Conservation (phyloP, 371 early-diverging fungal genomes). For the Syncephalis fuscata region DNA sequence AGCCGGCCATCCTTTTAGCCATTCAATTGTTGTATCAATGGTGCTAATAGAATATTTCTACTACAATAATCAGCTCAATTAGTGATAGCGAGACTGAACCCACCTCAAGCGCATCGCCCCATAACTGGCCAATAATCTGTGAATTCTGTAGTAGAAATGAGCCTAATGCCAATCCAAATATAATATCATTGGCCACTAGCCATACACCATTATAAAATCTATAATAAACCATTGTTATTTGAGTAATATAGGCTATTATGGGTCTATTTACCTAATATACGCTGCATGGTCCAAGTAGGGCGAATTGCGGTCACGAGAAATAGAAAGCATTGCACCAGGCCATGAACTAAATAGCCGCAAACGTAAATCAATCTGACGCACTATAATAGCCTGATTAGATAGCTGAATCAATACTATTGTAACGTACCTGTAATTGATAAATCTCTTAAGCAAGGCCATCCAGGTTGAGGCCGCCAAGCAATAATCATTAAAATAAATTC, state of each 20-base stretch:
- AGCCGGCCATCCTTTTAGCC: conserved; percentile 90
- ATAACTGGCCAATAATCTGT: conserved; percentile 28
- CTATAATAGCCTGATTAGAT: too few relatives aligned
- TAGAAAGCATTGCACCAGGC: conserved; percentile 55
- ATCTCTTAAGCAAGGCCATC: conserved; percentile 21
- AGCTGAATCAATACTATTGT: too few relatives aligned
- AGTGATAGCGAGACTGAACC: too few relatives aligned
- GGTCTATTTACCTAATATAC: conserved; percentile 45
- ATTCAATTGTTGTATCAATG: conserved; percentile 57
- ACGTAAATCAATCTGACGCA: conserved; percentile 64
- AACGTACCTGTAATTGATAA: conserved; percentile 32
- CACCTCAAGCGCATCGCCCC: conserved; percentile 17
- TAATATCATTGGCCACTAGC: conserved; percentile 85
- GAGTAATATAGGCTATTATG: too few relatives aligned
- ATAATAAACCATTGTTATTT: background rate
- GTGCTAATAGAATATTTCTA: conserved; percentile 43
- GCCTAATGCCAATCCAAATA: conserved; percentile 72
- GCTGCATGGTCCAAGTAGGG: conserved; percentile 48
- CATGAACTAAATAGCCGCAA: conserved; percentile 67
- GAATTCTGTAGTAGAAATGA: conserved; percentile 46
- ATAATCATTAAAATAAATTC: conserved; percentile 19
- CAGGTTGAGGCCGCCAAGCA: conserved; percentile 11
- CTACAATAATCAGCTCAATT: too few relatives aligned
- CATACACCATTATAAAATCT: conserved; percentile 91
- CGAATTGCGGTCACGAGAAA: conserved; percentile 43